Percentiles rank a stretch among this genome's conserved stretches.
Evolutionary conservation across 2,329 filamentous ascomycete species (phyloP).

Genomic region (Blastomyces emzantsi): DNA sequence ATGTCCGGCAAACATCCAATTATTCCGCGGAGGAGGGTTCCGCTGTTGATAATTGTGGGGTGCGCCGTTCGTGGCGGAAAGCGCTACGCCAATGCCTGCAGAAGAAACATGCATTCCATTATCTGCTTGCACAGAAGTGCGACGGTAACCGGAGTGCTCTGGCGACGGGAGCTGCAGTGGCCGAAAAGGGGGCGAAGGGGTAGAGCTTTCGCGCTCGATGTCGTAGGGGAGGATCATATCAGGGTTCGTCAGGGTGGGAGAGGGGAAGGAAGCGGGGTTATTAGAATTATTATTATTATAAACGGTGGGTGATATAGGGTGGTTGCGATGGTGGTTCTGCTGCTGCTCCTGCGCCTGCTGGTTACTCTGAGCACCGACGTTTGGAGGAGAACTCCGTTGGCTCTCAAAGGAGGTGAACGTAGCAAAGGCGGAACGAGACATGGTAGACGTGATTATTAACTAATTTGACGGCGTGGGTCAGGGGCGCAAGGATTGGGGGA

Average conservation of each 20-base stretch:
- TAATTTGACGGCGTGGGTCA: background rate
- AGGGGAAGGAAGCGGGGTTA: constrained; percentile 37
- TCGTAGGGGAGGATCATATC: constrained; percentile 87
- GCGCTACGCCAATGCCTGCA: constrained; percentile 10
- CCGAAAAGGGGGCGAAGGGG: constrained; percentile 45
- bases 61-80: constrained; percentile 16
- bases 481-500: background rate
- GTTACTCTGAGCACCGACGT: background rate
- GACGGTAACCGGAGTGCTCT: constrained; percentile 27
- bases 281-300: constrained; percentile 5
- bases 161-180: constrained; percentile 40
- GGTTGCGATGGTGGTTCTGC: background rate
- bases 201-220: constrained; percentile 40
- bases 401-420: constrained; percentile 4
- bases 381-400: constrained; percentile 5
- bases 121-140: constrained; percentile 10
- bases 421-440: background rate
- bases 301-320: background rate
- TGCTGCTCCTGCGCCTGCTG: background rate
- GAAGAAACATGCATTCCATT: constrained; percentile 3
- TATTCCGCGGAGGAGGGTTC: constrained; percentile 25
- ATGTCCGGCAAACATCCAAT: constrained; percentile 30
- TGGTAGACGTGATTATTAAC: constrained; percentile 4
- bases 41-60: constrained; percentile 11
- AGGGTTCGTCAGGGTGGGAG: constrained; percentile 82